Percentiles rank a stretch among this genome's conserved stretches.
Evolutionary conservation across 192 early-diverging fungal species (phyloP).

Genomic region (Oehlia diaphana): DNA sequence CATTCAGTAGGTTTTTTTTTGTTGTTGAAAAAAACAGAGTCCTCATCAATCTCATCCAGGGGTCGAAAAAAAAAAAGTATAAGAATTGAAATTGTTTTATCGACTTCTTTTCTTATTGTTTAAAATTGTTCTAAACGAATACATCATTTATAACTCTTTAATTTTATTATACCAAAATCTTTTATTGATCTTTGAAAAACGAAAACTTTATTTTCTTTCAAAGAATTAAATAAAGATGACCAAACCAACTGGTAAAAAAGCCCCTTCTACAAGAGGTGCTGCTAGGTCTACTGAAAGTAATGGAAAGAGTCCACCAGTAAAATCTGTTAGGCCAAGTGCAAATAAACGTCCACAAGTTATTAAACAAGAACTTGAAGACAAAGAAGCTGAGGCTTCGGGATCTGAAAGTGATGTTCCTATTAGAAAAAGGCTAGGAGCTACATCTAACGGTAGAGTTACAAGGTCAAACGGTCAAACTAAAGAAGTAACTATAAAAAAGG

Average conservation of each 20-base stretch:
- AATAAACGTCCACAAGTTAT: background rate
- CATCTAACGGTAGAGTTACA: background rate
- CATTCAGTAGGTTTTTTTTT: background rate
- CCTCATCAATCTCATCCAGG: background rate
- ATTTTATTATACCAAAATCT: background rate
- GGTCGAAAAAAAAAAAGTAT: background rate
- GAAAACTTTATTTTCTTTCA: background rate
- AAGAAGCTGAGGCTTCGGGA: background rate
- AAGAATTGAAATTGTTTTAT: background rate
- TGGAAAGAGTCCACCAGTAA: too few relatives aligned
- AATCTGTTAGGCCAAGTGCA: too few relatives aligned
- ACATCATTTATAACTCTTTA: background rate
- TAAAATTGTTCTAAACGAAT: background rate
- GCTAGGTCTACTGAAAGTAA: background rate
- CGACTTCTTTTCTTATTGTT: too few relatives aligned
- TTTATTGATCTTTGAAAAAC: background rate
- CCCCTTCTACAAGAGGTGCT: background rate
- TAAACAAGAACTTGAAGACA: background rate
- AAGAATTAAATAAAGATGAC: background rate
- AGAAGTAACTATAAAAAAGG: background rate
- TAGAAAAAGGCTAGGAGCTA: background rate
- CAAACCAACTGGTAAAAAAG: background rate
- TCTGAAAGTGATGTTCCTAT: constrained; percentile 10
- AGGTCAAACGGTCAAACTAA: background rate
- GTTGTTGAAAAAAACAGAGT: background rate